These are phyloP conservation scores for Drosera spatulata DNA, from an alignment of 179 eudicot species.

Conservation along the genomic window DNA sequence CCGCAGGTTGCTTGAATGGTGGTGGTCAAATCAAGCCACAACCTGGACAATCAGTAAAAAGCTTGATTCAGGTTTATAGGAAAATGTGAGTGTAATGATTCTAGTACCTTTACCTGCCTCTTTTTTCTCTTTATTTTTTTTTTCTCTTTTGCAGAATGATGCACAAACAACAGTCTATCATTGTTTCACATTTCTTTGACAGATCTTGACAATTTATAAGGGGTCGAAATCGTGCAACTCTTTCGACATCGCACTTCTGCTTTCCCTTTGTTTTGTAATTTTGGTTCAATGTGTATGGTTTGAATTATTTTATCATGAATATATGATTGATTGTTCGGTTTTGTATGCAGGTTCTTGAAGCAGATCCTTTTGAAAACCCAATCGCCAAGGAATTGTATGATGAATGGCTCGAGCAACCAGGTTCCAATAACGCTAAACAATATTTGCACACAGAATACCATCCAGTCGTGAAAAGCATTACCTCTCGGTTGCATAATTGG, in stretches of 20 bases:
- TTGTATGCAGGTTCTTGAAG: slow-evolving; percentile 39
- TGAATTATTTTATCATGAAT: too few relatives aligned
- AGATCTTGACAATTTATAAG: too few relatives aligned
- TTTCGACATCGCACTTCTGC: too few relatives aligned
- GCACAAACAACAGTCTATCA: too few relatives aligned
- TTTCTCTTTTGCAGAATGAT: too few relatives aligned
- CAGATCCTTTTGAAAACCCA: slow-evolving; percentile 71
- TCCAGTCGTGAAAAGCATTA: slow-evolving; percentile 66
- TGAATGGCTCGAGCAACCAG: slow-evolving; percentile 84
- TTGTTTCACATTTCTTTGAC: too few relatives aligned
- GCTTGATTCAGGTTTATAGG: slow-evolving; percentile 60
- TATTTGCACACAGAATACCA: slow-evolving; percentile 76
- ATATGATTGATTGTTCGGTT: background rate
- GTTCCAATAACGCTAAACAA: slow-evolving; percentile 77
- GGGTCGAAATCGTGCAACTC: too few relatives aligned
- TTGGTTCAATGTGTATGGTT: too few relatives aligned
- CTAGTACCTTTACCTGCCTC: too few relatives aligned
- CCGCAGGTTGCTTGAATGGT: slow-evolving; percentile 84
- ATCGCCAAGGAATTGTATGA: slow-evolving; percentile 49
- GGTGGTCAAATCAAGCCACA: slow-evolving; percentile 93
- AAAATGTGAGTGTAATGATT: slow-evolving; percentile 42
- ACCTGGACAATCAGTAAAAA: slow-evolving; percentile 73
- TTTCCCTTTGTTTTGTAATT: too few relatives aligned
- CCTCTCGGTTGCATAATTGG: slow-evolving; percentile 84
- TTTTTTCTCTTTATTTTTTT: too few relatives aligned